Base-by-base conservation (phyloP, 2,329 filamentous ascomycete species). In the Gremmenia infestans region DNA sequence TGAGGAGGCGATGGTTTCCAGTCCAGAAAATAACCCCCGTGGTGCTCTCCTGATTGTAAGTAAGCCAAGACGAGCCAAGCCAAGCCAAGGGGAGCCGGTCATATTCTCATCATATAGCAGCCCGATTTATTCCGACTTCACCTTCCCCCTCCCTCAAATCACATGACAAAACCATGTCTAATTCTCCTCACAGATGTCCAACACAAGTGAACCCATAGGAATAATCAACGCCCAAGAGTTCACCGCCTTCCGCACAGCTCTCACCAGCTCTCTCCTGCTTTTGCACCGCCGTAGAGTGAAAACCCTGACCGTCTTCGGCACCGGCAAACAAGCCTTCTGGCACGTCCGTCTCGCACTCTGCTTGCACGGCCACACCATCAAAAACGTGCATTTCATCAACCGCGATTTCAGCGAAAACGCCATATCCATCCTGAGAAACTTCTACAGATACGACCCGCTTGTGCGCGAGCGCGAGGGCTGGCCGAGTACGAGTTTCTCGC, bases 241-340 rank as follows among this genome's bases (percentile, higher is more conserved):
- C 35, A 94, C 90, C 0, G 89, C 87, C 3, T 94, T 93, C 71
- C 84, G 90, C 58, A 94, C 90, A 0, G 87, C 89, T 0, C 76
- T 93, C 11, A 83, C 83, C 1, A 87, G 86, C 4, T 81, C 86
- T 53, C 83, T 86, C 25, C 77, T 91, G 0, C 76, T 91, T 36
- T 71, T 73, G 19, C 81, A 80, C 39, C 88, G 93, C 54, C 76
- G 81, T 54, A 80, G 81, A 28, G 86, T 96, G 43, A 85, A 87
- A 68, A 89, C 86, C 14, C 69, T 97, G 11, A 86, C 87, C 14
- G 87, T 96, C 52, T 97, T 97, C 70, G 93, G 93, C 23, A 86
- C 88, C 36, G 93, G 93, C 47, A 85, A 87, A 64, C 92, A 97
- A 74, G 93, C 93, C 12, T 96, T 93, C 75, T 97, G 92, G 92